Evolutionary conservation across 768 basidiomycete species (phyloP).

Genomic region (Mycena rosella): DNA sequence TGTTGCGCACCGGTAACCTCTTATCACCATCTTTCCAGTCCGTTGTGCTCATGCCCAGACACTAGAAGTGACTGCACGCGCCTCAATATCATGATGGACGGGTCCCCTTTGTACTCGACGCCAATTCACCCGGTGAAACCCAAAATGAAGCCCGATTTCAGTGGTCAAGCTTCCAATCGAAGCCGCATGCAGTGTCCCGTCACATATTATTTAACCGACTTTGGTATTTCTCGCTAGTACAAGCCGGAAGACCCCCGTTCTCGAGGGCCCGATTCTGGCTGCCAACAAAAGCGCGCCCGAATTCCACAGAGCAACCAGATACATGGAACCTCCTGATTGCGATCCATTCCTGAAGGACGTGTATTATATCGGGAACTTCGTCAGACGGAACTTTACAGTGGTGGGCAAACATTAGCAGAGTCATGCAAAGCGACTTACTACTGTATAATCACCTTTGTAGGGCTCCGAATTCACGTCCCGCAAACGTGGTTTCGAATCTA

Average conservation of each 20-base stretch:
- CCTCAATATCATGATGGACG: conserved; percentile 49
- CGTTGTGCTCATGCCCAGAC: neutral
- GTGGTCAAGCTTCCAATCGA: conserved; percentile 5
- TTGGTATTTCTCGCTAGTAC: conserved; percentile 46
- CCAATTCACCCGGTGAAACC: conserved; percentile 39
- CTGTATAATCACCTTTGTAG: conserved; percentile 1
- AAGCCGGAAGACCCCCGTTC: conserved; percentile 42
- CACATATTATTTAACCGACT: conserved; percentile 49
- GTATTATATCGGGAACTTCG: conserved; percentile 52
- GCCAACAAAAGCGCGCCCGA: conserved; percentile 57
- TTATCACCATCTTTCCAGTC: neutral
- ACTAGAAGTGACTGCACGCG: conserved; percentile 45
- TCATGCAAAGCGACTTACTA: too few species aligned
- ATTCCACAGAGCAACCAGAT: conserved; percentile 33
- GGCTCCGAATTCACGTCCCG: conserved; percentile 17
- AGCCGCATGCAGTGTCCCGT: conserved; percentile 41
- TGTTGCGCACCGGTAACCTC: conserved; percentile 50
- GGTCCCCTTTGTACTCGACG: conserved; percentile 33
- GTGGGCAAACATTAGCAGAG: conserved; percentile 16
- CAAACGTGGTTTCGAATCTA: conserved; percentile 38
- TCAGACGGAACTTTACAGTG: conserved; percentile 39
- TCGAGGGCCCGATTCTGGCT: conserved; percentile 48
- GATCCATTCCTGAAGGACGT: conserved; percentile 52
- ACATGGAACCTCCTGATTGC: neutral
- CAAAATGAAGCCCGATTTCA: conserved; percentile 35